Conservation (phyloP, 768 basidiomycete species). For the Infundibulicybe gibba region DNA sequence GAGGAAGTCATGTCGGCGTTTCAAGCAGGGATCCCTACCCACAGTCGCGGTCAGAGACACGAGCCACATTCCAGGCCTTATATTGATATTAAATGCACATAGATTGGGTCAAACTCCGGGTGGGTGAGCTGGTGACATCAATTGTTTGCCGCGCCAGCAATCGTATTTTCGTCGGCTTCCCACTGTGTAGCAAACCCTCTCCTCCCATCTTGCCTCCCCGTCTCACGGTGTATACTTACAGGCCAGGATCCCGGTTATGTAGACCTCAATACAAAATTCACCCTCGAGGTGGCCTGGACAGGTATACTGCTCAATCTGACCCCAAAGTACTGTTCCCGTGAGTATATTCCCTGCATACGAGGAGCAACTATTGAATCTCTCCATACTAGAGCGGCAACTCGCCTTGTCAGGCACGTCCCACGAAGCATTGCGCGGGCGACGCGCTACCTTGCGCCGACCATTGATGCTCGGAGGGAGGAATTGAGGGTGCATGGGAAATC, state of each 20-base stretch:
- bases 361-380: neutral
- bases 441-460: conserved; percentile 10
- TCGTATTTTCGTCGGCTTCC: conserved; percentile 45
- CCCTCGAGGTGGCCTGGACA: neutral
- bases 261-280: conserved; percentile 2
- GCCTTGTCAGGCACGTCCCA: conserved; percentile 6
- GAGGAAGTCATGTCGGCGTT: neutral
- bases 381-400: conserved; percentile 5
- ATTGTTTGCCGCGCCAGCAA: conserved; percentile 39
- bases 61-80: neutral
- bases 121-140: conserved; percentile 18
- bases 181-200: conserved; percentile 31
- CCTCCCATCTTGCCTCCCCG: neutral
- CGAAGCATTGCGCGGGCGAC: conserved; percentile 4
- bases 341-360: neutral
- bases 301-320: conserved; percentile 10
- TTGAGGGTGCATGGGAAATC: neutral
- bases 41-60: neutral
- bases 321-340: conserved; percentile 29
- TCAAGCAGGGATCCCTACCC: neutral
- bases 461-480: conserved; percentile 10
- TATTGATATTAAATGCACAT: neutral
- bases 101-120: conserved; percentile 38
- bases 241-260: neutral
- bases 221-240: neutral